Base-by-base conservation (phyloP, 768 basidiomycete species). In the Asterophora parasitica region DNA sequence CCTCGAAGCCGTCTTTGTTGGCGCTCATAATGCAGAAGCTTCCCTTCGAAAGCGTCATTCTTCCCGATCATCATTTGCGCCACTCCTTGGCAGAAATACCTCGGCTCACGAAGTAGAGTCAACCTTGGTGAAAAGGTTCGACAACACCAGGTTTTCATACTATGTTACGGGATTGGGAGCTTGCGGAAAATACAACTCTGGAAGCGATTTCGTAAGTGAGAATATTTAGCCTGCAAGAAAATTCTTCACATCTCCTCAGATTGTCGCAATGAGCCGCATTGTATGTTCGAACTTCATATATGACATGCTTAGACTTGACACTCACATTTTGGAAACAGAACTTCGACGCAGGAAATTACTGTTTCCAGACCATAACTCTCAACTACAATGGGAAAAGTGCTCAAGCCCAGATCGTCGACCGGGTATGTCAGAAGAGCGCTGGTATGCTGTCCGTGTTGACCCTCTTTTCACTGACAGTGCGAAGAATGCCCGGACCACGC, bases 331-430 rank as follows among this genome's bases (percentile, higher is more conserved):
- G 11, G 23, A 26, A 49, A 40, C 31, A 61, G 60, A 58, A 61
- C 59, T 61, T 49, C 30, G 47, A 41, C 28, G 47, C 48, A 19
- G 58, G 52, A 28, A 44, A 46, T 10, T 41, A 76, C 48, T 86
- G 85, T 57, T 74, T 66, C 56, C 63, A 79, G 58, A 58, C 47
- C 51, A 79, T 87, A 59, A 75, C 74, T 11, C 77, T 87, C 47
- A 62, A 65, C 4, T 71, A 63, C 61, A 65, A 67, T 32, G 83
- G 83, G 34, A 74, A 75, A 61, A 67, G 72, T 33, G 53, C 70
- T 34, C 53, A 56, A 40, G 62, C 62, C 26, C 54, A 58, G 42
- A 75, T 86, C 43, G 66, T 65, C 48, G 84, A 87, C 54, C 55
- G 68, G 69, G 80, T 78, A 39, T 45, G 64, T 32, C 19, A 12